Evolutionary conservation across 2,329 filamentous ascomycete species (phyloP).

Genomic region (Pseudopithomyces maydicus): DNA sequence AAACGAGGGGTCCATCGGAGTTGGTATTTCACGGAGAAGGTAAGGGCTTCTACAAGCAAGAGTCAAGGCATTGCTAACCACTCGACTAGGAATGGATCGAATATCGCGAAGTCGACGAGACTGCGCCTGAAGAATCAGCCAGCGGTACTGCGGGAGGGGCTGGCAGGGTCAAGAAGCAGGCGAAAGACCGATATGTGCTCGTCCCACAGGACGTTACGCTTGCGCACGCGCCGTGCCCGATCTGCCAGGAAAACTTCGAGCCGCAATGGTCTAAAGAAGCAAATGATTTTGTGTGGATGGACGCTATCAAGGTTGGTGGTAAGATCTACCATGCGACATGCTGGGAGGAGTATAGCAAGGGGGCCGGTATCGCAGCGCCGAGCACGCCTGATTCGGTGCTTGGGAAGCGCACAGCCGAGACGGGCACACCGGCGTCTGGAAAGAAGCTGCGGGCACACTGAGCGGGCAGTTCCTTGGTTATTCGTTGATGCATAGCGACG

Average conservation of each 20-base stretch:
- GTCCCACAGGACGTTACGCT: slow-evolving; percentile 79
- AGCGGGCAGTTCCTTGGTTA: background rate
- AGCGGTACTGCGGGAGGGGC: slow-evolving; percentile 40
- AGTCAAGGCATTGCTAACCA: slow-evolving; percentile 27
- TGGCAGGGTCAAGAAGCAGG: slow-evolving; percentile 55
- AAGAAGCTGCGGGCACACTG: slow-evolving; percentile 40
- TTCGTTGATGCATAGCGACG: slow-evolving; percentile 14
- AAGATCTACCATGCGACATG: slow-evolving; percentile 91
- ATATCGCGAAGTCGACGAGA: slow-evolving; percentile 78
- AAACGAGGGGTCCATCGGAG: slow-evolving; percentile 88
- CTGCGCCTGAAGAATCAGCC: slow-evolving; percentile 41
- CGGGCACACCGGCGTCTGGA: slow-evolving; percentile 26
- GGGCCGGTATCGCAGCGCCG: slow-evolving; percentile 35
- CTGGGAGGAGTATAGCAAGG: slow-evolving; percentile 67
- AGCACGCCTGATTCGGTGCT: slow-evolving; percentile 44
- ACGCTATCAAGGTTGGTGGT: slow-evolving; percentile 77
- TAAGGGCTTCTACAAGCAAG: slow-evolving; percentile 50
- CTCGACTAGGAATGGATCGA: slow-evolving; percentile 80
- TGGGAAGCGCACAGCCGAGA: slow-evolving; percentile 43
- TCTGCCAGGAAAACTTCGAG: slow-evolving; percentile 95
- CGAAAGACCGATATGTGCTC: slow-evolving; percentile 73
- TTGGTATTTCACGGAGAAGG: slow-evolving; percentile 91
- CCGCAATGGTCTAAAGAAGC: slow-evolving; percentile 89
- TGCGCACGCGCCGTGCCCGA: slow-evolving; percentile 81
- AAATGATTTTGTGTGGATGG: slow-evolving; percentile 97